Base-by-base conservation (phyloP, 495 filamentous ascomycete species). In the Penicillium silybi region DNA sequence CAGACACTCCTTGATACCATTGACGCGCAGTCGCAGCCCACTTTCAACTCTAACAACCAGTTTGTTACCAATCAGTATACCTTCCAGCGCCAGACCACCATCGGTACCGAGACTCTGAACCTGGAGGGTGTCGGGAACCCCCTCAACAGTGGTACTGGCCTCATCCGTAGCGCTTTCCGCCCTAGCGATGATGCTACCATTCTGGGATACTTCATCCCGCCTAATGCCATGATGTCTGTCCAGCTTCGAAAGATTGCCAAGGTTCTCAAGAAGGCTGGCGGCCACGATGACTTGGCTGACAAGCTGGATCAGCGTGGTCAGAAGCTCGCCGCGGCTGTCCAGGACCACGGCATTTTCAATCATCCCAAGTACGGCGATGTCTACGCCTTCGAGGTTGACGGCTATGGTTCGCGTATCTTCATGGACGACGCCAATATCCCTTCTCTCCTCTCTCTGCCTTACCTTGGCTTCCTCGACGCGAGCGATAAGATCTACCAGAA, bases 371-470 rank as follows among this genome's bases (percentile, higher is more conserved):
- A 85, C 56, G 95, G 95, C 25, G 74, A 87, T 18, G 93, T 99
- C 4, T 99, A 96, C 65, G 93, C 93, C 6, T 99, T 87, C 63
- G 93, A 99, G 69, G 90, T 97, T 13, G 93, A 99, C 64, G 93
- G 93, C 1, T 99, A 93, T 58, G 95, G 93, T 41, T 91, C 88
- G 11, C 78, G 82, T 4, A 87, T 96, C 44, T 67, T 98, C 26
- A 97, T 98, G 93, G 93, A 99, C 58, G 93, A 99, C 65, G 93
- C 93, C 11, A 99, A 99, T 57, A 80, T 97, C 34, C 93, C 93
- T 1, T 96, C 90, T 0, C 71, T 99, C 9, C 76, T 99, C 1
- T 84, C 92, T 17, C 76, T 99, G 10, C 93, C 93, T 2, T 73
- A 92, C 19, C 79, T 97, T 58, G 93, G 92, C 16, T 99, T 96